A percentile compares a stretch with the other conserved stretches of the same genome.
These are phyloP conservation scores for Annulohypoxylon nitens DNA, from an alignment of 495 filamentous ascomycete species.

Conservation along the genomic window DNA sequence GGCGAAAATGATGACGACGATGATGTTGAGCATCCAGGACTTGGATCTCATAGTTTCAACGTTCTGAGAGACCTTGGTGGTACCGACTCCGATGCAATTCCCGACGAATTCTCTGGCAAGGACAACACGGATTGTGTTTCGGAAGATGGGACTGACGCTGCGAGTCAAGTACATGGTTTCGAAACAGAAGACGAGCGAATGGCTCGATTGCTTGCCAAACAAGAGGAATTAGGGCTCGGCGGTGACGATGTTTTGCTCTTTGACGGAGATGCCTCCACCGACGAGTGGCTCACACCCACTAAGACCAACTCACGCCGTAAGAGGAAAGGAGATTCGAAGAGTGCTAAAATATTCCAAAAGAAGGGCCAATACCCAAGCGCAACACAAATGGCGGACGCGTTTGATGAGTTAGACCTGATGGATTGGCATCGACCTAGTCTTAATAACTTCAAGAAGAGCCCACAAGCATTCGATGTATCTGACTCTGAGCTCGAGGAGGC, in stretches of 20 bases:
- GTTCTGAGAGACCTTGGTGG: constrained; percentile 64
- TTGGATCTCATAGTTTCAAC: constrained; percentile 47
- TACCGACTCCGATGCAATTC: constrained; percentile 53
- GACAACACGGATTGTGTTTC: constrained; percentile 34
- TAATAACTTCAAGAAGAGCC: constrained; percentile 55
- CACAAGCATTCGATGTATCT: constrained; percentile 67
- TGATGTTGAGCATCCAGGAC: constrained; percentile 26
- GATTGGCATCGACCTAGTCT: constrained; percentile 76
- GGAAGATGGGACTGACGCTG: constrained; percentile 47
- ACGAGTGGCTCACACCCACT: constrained; percentile 33
- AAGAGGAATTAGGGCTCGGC: constrained; percentile 74
- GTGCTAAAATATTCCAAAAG: constrained; percentile 38
- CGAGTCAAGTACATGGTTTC: constrained; percentile 50
- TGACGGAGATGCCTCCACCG: constrained; percentile 51
- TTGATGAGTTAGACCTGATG: constrained; percentile 85
- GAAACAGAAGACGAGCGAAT: constrained; percentile 68
- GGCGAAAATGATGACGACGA: constrained; percentile 54
- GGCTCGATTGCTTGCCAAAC: constrained; percentile 71
- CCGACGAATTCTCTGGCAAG: constrained; percentile 36
- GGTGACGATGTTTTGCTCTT: constrained; percentile 70
- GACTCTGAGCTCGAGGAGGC: constrained; percentile 80
- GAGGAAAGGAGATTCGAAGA: constrained; percentile 45
- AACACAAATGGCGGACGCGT: constrained; percentile 75
- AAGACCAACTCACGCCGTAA: constrained; percentile 35
- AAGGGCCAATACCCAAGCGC: constrained; percentile 69